Conservation (phyloP, 495 filamentous ascomycete species). For the Cetradonia linearis region DNA sequence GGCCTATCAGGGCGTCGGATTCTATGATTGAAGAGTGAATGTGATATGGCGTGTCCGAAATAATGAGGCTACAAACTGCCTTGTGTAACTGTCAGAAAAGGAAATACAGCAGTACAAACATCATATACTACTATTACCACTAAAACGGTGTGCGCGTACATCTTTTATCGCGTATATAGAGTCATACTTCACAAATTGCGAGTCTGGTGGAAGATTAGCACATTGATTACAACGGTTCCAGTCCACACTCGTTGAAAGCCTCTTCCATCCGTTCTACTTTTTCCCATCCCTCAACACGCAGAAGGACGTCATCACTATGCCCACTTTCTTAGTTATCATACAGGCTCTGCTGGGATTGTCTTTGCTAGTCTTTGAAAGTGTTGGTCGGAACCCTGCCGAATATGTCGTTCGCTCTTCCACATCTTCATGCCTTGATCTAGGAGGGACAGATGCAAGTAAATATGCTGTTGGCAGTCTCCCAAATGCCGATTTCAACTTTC, state of each 20-base stretch:
- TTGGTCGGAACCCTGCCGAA: neutral
- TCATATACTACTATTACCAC: no score
- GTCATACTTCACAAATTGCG: neutral
- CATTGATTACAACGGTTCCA: neutral
- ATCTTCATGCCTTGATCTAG: slow-evolving; percentile 38
- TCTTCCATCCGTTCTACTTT: neutral
- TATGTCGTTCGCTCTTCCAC: neutral
- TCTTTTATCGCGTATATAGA: neutral
- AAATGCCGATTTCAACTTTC: slow-evolving; percentile 18
- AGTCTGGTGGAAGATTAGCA: neutral
- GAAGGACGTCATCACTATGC: neutral
- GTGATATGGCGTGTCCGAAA: neutral
- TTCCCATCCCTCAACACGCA: neutral
- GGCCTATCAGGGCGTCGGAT: neutral
- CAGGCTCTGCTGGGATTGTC: neutral
- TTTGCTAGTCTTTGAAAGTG: neutral
- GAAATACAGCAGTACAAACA: no score
- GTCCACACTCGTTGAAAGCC: neutral
- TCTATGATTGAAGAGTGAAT: no score
- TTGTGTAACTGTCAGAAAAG: no score
- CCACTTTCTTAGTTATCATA: neutral
- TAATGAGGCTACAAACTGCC: no score
- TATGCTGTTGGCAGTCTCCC: slow-evolving; percentile 45
- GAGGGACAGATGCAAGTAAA: slow-evolving; percentile 40
- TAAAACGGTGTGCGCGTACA: no score